Conservation (phyloP, 495 filamentous ascomycete species). For the Friedmanniomyces simplex region DNA sequence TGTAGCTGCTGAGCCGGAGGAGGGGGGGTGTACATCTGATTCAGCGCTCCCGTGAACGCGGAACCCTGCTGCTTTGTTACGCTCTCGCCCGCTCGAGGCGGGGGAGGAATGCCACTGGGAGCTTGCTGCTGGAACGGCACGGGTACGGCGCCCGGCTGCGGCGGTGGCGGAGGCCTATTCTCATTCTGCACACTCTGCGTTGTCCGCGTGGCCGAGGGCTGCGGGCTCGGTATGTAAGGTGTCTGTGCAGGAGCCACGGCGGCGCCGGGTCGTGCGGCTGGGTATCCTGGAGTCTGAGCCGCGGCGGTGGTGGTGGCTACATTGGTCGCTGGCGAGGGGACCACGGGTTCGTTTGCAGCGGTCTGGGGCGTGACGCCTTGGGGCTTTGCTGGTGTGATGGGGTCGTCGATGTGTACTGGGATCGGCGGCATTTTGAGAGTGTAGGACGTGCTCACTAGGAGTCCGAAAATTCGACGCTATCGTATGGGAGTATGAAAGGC, state of each 20-base stretch:
- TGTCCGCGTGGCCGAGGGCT: conserved; percentile 27
- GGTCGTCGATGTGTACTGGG: conserved; percentile 47
- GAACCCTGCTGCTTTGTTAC: not conserved
- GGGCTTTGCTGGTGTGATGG: conserved; percentile 44
- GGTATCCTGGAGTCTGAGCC: conserved; percentile 35
- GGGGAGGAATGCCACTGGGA: conserved; percentile 42
- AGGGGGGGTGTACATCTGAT: conserved; percentile 17
- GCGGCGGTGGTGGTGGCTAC: conserved; percentile 24
- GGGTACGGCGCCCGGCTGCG: conserved; percentile 49
- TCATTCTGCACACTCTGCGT: conserved; percentile 21
- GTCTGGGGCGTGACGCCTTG: conserved; percentile 42
- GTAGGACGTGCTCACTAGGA: not conserved
- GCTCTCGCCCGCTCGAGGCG: conserved; percentile 35
- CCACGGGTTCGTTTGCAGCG: conserved; percentile 38
- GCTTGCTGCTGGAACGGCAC: conserved; percentile 24
- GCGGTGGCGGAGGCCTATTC: conserved; percentile 44
- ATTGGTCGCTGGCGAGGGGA: conserved; percentile 8
- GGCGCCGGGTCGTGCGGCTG: conserved; percentile 39
- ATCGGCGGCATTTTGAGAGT: conserved; percentile 32
- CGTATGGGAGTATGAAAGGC: not conserved
- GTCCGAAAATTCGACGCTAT: not conserved
- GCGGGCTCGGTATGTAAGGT: conserved; percentile 26
- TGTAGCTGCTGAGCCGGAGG: conserved; percentile 2
- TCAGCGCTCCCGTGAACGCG: conserved; percentile 1
- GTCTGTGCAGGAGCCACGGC: conserved; percentile 26